Evolutionary conservation across 2,329 filamentous ascomycete genomes (phyloP), one percentile per base, ranked within the genome.

Genomic region (Pyrenochaeta sp.): DNA sequence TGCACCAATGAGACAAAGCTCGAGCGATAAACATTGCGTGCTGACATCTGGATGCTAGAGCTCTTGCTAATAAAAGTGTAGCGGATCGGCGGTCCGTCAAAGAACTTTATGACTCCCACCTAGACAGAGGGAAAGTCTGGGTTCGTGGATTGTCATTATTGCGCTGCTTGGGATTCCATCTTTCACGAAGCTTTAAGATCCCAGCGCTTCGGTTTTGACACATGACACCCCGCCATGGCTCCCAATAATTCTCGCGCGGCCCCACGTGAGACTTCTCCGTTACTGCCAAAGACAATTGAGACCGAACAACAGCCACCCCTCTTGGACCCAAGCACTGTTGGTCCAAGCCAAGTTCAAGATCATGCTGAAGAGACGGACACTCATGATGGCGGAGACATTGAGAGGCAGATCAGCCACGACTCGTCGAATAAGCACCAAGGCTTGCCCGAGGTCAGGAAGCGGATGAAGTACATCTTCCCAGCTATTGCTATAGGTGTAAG

Each of bases 401-500:
- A 72, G 53, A 60, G 68, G 15, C 68, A 71, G 49, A 23, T 46
- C 32, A 65, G 60, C 58, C 58, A 66, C 44, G 58, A 58, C 11
- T 65, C 64, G 38, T 44, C 48, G 10, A 60, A 59, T 32, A 68
- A 75, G 46, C 74, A 72, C 47, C 63, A 76, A 50, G 77, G 77
- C 3, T 59, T 77, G 42, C 73, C 77, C 0, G 78, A 80, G 49
- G 73, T 80, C 5, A 74, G 69, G 49, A 75, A 75, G 55, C 71
- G 72, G 37, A 67, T 87, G 63, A 77, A 76, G 41, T 81, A 80
- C 53, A 81, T 87, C 41, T 68, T 86, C 22, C 84, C 84, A 2
- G 82, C 84, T 1, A 69, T 87, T 32, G 80, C 78, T 7, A 78
- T 86, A 39, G 84, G 84, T n/a, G 81, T 84, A 74, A 65, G 78